Evolutionary conservation across 306 rosid genomes (phyloP).

Genomic region (Pterocarpus santalinus): DNA sequence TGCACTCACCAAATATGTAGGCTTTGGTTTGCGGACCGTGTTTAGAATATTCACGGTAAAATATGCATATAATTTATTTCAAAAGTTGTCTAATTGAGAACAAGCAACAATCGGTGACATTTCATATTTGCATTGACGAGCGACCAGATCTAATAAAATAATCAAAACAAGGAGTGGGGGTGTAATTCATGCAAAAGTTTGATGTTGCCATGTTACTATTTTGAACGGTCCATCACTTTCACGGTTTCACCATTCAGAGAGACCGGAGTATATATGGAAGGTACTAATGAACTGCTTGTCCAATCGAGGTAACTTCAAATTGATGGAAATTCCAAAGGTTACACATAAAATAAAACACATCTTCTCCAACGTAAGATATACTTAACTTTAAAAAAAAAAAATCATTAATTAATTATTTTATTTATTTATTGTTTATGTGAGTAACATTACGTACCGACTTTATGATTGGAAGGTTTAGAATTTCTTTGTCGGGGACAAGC

Average conservation of each 20-base stretch:
- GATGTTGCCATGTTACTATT: constrained; percentile 74
- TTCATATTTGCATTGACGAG: constrained; percentile 43
- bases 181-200: constrained; percentile 51
- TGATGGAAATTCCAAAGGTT: constrained; percentile 48
- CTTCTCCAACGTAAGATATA: constrained; percentile 10
- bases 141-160: constrained; percentile 42
- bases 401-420: too few relatives aligned
- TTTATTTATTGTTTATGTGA: neutral
- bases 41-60: constrained; percentile 35
- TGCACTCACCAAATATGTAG: constrained; percentile 22
- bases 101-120: too few relatives aligned
- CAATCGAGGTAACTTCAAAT: constrained; percentile 69
- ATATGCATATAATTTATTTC: neutral
- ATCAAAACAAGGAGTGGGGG: constrained; percentile 4
- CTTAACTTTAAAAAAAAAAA: too few relatives aligned
- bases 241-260: constrained; percentile 35
- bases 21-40: constrained; percentile 30
- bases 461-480: constrained; percentile 18
- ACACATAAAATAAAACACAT: neutral
- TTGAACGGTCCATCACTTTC: constrained; percentile 73
- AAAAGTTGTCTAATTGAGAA: too few relatives aligned
- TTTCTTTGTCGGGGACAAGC: constrained; percentile 37
- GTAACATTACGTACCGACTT: constrained; percentile 15
- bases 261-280: constrained; percentile 53
- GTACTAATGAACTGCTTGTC: constrained; percentile 67